Evolutionary conservation across 1,284 basidiomycete genomes (phyloP).

Genomic region (Lentinus polychrous): DNA sequence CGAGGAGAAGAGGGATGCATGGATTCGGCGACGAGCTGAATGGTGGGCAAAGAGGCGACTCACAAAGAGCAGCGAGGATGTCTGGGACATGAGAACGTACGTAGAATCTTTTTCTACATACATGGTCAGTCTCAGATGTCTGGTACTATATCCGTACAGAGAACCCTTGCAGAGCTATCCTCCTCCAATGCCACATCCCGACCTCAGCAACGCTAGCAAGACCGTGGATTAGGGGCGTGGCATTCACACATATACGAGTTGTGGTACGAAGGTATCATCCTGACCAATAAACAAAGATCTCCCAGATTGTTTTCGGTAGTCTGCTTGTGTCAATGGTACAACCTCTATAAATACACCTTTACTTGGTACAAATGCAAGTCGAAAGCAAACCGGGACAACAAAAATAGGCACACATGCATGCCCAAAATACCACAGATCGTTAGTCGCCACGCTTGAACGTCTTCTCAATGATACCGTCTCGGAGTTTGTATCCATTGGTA

Average conservation of each 20-base stretch:
- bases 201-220: not conserved
- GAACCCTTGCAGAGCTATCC: conserved; percentile 25
- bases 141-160: conserved; percentile 11
- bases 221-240: not conserved
- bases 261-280: too few relatives aligned
- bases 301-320: too few relatives aligned
- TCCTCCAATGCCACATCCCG: conserved; percentile 8
- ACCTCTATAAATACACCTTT: not conserved
- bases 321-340: too few relatives aligned
- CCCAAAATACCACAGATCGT: not conserved
- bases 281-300: too few relatives aligned
- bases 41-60: conserved; percentile 83
- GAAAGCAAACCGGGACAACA: too few relatives aligned
- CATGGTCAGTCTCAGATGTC: not conserved
- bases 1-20: conserved; percentile 73
- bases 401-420: too few relatives aligned
- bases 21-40: conserved; percentile 83
- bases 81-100: conserved; percentile 86
- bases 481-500: conserved; percentile 84
- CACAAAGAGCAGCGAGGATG: conserved; percentile 81
- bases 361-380: not conserved
- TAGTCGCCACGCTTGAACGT: conserved; percentile 34
- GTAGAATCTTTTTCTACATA: conserved; percentile 17
- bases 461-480: conserved; percentile 63
- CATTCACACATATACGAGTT: too few relatives aligned